These are phyloP conservation scores for Hemileccinum rubropunctum DNA, from an alignment of 768 basidiomycete genomes.

Conservation along the genomic window DNA sequence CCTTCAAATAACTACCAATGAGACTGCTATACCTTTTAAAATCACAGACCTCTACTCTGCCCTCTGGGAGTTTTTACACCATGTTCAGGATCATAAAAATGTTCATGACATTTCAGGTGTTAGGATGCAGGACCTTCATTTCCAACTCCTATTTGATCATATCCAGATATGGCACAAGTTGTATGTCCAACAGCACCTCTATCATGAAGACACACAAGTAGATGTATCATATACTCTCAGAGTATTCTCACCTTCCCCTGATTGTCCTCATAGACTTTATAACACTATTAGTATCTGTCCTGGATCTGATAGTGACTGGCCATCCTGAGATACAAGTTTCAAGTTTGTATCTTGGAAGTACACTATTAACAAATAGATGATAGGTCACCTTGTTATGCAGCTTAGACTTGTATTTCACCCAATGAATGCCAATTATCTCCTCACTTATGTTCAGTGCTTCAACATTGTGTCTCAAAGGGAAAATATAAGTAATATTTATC, in stretches of 20 bases:
- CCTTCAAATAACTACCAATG: background rate
- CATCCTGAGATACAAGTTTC: background rate
- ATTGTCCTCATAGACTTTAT: slow-evolving; percentile 10
- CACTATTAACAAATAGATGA: background rate
- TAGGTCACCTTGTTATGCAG: slow-evolving; percentile 13
- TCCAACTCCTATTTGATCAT: background rate
- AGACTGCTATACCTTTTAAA: background rate
- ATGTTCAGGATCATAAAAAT: background rate
- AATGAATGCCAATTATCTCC: background rate
- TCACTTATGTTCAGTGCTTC: slow-evolving; percentile 28
- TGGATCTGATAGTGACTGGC: slow-evolving; percentile 8
- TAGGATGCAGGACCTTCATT: background rate
- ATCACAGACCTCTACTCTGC: slow-evolving; percentile 1
- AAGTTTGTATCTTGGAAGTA: background rate
- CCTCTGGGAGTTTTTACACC: background rate
- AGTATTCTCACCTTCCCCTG: slow-evolving; percentile 1
- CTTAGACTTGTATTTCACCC: slow-evolving; percentile 13
- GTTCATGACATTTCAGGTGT: background rate
- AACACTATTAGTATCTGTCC: too few species aligned
- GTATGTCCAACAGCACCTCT: background rate
- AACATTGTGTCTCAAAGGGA: slow-evolving; percentile 21
- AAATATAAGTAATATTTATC: slow-evolving; percentile 4
- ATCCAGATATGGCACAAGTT: slow-evolving; percentile 2
- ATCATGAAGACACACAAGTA: slow-evolving; percentile 11
- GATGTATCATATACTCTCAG: slow-evolving; percentile 5